Evolutionary conservation across 2,329 filamentous ascomycete genomes (phyloP).

Genomic region (Sphaerulina musiva): DNA sequence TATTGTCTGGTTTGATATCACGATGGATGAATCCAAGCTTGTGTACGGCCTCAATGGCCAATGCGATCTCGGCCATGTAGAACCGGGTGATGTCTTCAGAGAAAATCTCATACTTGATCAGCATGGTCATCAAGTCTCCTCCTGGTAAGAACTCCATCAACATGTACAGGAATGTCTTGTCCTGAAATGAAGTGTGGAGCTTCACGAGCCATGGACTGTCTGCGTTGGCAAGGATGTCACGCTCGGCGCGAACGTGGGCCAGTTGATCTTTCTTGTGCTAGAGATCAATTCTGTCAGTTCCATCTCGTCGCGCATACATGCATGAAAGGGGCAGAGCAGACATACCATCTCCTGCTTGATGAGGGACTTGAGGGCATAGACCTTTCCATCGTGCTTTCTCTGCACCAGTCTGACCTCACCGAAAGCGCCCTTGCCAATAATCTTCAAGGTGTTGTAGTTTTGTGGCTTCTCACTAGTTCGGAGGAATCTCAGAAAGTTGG

Average conservation of each 20-base stretch:
- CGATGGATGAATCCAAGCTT: constrained; percentile 97
- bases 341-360: constrained; percentile 91
- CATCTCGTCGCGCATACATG: not conserved
- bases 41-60: constrained; percentile 98
- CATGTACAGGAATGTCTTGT: constrained; percentile 94
- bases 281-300: constrained; percentile 14
- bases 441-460: constrained; percentile 94
- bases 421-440: constrained; percentile 98
- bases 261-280: constrained; percentile 95
- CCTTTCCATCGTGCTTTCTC: constrained; percentile 91
- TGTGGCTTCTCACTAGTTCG: constrained; percentile 87
- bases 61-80: constrained; percentile 96
- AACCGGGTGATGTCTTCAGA: constrained; percentile 97
- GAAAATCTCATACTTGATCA: constrained; percentile 99
- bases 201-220: constrained; percentile 99
- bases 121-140: constrained; percentile 98
- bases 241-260: constrained; percentile 92
- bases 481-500: constrained; percentile 86
- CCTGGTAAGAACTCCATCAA: constrained; percentile 98
- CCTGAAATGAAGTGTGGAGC: constrained; percentile 96
- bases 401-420: constrained; percentile 97
- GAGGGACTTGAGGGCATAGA: constrained; percentile 96
- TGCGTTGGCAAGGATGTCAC: constrained; percentile 97
- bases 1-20: constrained; percentile 99
- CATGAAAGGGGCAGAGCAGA: not conserved